Base-by-base conservation (phyloP, 2,329 filamentous ascomycete species). In the Pseudocercospora fuligena region DNA sequence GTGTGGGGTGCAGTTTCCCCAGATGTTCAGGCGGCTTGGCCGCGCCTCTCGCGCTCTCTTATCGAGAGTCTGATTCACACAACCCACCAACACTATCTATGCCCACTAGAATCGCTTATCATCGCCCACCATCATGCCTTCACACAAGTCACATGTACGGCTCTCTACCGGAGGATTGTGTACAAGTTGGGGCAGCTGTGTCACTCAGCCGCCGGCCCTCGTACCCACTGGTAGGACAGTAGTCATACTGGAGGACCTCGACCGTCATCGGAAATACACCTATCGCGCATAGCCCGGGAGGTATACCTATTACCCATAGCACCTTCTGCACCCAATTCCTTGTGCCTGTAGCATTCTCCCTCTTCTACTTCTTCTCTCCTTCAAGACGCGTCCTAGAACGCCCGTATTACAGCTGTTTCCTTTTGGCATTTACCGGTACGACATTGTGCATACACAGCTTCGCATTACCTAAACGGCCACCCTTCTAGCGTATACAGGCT, bases 361-460 rank as follows among this genome's bases (percentile, higher is more conserved):
- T n/a, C 12, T 31, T 29, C 3, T 3, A 23, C 31, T 31, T 7
- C 51, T n/a, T 7, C 14, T 31, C 21, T n/a, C 49, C 51, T 29
- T 23, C 51, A 25, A 29, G 21, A 29, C 51, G 51, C 51, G 14
- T 31, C 51, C 49, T 12, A 54, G 23, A 54, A 54, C 51, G 25
- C 51, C 51, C 25, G 11, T 25, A 14, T 5, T 25, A 21, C n/a
- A 51, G 47, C 47, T 51, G 40, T 46, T 51, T 51, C 47, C 23
- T 51, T 51, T 51, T n/a, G 19, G 25, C 5, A 16, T 27, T 27
- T 2, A 7, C 23, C 49, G 6, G 21, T 53, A 27, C 49, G 49
- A 53, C 49, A 53, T 53, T 25, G 49, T 53, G 49, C 49, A 53
- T 19, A n/a, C 8, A 54, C 51, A 54, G 51, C 51, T 54, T 29